These are phyloP conservation scores for Suillus paluster DNA, from an alignment of 768 basidiomycete genomes.

Conservation along the genomic window DNA sequence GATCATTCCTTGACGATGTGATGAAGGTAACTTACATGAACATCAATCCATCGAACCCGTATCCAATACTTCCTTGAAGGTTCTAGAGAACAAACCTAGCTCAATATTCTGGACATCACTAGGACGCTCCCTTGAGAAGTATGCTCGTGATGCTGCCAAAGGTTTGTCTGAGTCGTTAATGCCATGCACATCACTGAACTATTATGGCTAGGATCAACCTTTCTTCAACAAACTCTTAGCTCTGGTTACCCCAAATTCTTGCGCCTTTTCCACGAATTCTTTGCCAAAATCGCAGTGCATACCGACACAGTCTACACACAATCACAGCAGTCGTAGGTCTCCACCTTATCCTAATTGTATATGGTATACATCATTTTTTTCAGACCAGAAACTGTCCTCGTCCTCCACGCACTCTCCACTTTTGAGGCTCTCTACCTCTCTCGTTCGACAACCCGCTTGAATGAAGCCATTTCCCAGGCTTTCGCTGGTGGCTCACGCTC, in stretches of 20 bases:
- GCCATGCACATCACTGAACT: conserved; percentile 3
- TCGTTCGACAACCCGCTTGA: conserved; percentile 80
- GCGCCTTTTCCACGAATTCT: conserved; percentile 95
- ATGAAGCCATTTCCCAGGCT: conserved; percentile 77
- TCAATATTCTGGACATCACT: conserved; percentile 90
- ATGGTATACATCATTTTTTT: conserved; percentile 4
- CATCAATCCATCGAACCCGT: not conserved
- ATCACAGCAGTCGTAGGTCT: conserved; percentile 76
- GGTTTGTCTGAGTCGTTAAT: conserved; percentile 45
- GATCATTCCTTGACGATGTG: conserved; percentile 87
- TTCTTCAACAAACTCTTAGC: conserved; percentile 88
- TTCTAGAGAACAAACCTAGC: conserved; percentile 90
- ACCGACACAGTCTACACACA: conserved; percentile 93
- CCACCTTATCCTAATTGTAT: not conserved
- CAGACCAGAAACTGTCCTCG: conserved; percentile 90
- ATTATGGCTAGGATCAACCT: conserved; percentile 70
- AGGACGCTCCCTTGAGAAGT: conserved; percentile 78
- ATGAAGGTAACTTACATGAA: conserved; percentile 68
- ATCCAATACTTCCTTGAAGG: conserved; percentile 42
- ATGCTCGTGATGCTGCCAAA: conserved; percentile 79
- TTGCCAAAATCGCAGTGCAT: conserved; percentile 92
- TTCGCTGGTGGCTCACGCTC: conserved; percentile 71
- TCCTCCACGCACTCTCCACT: conserved; percentile 79
- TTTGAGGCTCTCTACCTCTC: conserved; percentile 92
- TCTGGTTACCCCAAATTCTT: conserved; percentile 86